These are phyloP conservation scores for Penicillium hesseltinei DNA, from an alignment of 2,329 filamentous ascomycete genomes.

Conservation along the genomic window DNA sequence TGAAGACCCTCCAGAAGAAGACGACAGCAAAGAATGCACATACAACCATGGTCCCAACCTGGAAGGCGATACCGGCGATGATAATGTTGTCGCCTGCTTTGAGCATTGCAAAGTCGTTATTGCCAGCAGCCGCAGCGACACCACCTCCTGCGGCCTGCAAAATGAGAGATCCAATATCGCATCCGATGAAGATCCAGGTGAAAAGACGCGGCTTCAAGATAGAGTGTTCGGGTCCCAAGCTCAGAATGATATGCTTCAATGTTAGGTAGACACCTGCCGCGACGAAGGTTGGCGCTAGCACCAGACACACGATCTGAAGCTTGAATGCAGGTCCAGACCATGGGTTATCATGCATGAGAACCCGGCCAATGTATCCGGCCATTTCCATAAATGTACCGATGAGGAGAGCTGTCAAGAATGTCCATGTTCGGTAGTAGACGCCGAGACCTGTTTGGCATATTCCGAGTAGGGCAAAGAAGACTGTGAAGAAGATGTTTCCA, in stretches of 20 bases:
- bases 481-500: conserved; percentile 54
- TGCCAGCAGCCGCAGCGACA: conserved; percentile 53
- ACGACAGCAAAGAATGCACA: conserved; percentile 42
- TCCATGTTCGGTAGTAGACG: conserved; percentile 55
- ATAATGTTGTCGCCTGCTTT: conserved; percentile 56
- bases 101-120: conserved; percentile 36
- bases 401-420: conserved; percentile 52
- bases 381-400: conserved; percentile 52
- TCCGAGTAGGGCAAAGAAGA: conserved; percentile 51
- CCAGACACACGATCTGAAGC: conserved; percentile 55
- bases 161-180: conserved; percentile 58
- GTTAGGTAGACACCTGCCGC: conserved; percentile 57
- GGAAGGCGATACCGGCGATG: conserved; percentile 57
- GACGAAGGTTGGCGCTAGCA: conserved; percentile 57
- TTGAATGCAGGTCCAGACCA: conserved; percentile 52
- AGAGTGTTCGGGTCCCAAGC: conserved; percentile 52
- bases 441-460: conserved; percentile 51
- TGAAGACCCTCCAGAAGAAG: conserved; percentile 45
- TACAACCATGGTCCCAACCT: conserved; percentile 51
- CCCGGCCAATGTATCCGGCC: conserved; percentile 56
- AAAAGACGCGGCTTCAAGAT: conserved; percentile 51
- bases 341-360: conserved; percentile 54
- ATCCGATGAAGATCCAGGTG: conserved; percentile 60
- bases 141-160: conserved; percentile 59
- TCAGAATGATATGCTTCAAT: conserved; percentile 57